These are phyloP conservation scores for Heterobasidion irregulare DNA, from an alignment of 1,284 basidiomycete species.

Conservation along the genomic window DNA sequence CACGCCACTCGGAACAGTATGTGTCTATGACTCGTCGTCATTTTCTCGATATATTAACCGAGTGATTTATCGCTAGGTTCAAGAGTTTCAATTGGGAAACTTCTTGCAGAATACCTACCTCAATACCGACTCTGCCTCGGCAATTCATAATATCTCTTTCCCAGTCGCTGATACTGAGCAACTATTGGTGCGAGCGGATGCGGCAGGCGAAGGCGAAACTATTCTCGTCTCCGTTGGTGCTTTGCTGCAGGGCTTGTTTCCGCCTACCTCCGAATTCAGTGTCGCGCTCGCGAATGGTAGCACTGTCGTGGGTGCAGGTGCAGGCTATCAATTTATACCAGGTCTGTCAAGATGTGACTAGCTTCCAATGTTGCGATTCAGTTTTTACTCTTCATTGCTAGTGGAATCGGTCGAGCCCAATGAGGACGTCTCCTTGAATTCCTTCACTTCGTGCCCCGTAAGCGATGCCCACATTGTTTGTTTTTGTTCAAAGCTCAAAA, in stretches of 20 bases:
- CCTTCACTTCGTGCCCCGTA: slow-evolving; percentile 30
- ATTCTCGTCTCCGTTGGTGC: slow-evolving; percentile 24
- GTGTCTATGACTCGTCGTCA: neutral
- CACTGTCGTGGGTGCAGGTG: slow-evolving; percentile 26
- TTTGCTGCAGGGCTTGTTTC: slow-evolving; percentile 25
- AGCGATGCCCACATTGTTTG: neutral
- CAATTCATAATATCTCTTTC: slow-evolving; percentile 24
- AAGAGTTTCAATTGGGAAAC: slow-evolving; percentile 32
- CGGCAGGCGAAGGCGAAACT: slow-evolving; percentile 25
- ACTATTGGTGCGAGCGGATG: slow-evolving; percentile 14
- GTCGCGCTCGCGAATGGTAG: slow-evolving; percentile 33
- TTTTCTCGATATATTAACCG: neutral
- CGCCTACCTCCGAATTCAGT: slow-evolving; percentile 20
- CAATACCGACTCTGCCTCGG: slow-evolving; percentile 16
- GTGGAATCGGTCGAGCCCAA: slow-evolving; percentile 30
- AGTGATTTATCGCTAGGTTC: slow-evolving; percentile 12
- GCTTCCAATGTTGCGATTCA: neutral
- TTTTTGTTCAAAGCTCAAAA: neutral
- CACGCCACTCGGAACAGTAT: slow-evolving; percentile 29
- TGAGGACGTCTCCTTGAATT: slow-evolving; percentile 32
- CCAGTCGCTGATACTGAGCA: slow-evolving; percentile 15
- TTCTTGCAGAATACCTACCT: slow-evolving; percentile 30
- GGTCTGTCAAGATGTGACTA: slow-evolving; percentile 5
- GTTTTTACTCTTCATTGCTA: slow-evolving; percentile 1
- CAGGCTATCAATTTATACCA: slow-evolving; percentile 27